Evolutionary conservation across 106 monocot genomes (phyloP), one percentile per base, ranked within the genome.

Genomic region (Vanilla planifolia): DNA sequence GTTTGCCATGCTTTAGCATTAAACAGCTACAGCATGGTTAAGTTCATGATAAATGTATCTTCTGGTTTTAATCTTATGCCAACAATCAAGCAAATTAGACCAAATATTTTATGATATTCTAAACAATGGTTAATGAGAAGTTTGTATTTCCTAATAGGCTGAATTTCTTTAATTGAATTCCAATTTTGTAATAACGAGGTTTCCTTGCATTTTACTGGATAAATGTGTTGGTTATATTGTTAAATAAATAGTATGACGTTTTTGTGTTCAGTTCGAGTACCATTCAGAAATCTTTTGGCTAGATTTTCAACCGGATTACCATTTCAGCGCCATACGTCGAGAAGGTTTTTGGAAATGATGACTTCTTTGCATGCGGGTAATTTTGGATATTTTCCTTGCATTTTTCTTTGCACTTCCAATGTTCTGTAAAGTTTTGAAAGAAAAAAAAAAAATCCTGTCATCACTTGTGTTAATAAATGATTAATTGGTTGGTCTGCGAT

Each of bases 261-360:
- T 53, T 53, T 14, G 16, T 14, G 16, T 53, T 29, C 53, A 53
- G 53, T 17, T 53, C 15, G 1, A 53, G 30, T 15, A 29, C n/a
- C 53, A 32, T 53, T 53, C 53, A 53, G 30, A 25, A 50, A 24
- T 24, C 26, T 50, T 25, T 4, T 50, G 22, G 24, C 1, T 26
- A 50, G 50, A n/a, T 50, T 50, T 53, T 53, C 30, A 32, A 53
- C 53, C 16, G 14, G 16, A 32, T 53, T 53, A 30, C 53, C 53
- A 53, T 53, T 53, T 53, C 53, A 53, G 6, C 32, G 53, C 29
- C 10, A 53, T n/a, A 53, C 27, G 9, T 53, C 53, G 53, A 53
- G 53, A 29, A 30, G 53, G 11, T 4, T 53, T 53, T 53, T 32
- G 27, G n/a, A 19, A 53, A 53, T 53, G 53, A 53, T 32, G 53